Percentiles rank a stretch among this genome's conserved stretches.
phyloP scores from a whole-genome alignment of 257 asterid genomes.

The Penstemon newberryi region DNA sequence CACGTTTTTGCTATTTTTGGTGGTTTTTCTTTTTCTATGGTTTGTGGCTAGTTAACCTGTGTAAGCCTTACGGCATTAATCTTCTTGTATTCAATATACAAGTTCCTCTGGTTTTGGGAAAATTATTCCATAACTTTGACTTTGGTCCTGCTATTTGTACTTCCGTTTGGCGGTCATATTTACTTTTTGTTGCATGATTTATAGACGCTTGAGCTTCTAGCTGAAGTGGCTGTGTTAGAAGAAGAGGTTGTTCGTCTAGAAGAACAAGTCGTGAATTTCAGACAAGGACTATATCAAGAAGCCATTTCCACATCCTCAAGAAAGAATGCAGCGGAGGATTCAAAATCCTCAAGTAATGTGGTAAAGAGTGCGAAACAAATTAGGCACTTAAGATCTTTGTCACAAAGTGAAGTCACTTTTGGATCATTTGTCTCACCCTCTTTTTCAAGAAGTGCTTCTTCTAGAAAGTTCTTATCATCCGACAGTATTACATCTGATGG shows the following conservation, averaged over 20 bases:
- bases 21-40: no score
- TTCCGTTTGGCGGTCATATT: no score
- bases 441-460: conserved; percentile 50
- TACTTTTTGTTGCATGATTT: background rate
- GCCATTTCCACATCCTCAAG: conserved; percentile 52
- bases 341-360: conserved; percentile 19
- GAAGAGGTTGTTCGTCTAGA: conserved; percentile 90
- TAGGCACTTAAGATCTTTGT: conserved; percentile 64
- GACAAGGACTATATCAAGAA: conserved; percentile 71
- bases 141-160: no score
- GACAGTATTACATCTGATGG: conserved; percentile 25
- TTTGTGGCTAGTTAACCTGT: no score
- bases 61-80: no score
- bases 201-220: conserved; percentile 86
- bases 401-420: conserved; percentile 48
- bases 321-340: conserved; percentile 31
- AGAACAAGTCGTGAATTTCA: conserved; percentile 61
- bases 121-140: no score
- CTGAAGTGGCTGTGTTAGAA: conserved; percentile 95
- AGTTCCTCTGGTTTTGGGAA: no score
- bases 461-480: conserved; percentile 37
- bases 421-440: conserved; percentile 41
- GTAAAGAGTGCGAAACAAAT: conserved; percentile 26
- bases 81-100: no score
- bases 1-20: no score